Conservation (phyloP, 2,329 filamentous ascomycete species). For the Stagonosporopsis rhizophila region DNA sequence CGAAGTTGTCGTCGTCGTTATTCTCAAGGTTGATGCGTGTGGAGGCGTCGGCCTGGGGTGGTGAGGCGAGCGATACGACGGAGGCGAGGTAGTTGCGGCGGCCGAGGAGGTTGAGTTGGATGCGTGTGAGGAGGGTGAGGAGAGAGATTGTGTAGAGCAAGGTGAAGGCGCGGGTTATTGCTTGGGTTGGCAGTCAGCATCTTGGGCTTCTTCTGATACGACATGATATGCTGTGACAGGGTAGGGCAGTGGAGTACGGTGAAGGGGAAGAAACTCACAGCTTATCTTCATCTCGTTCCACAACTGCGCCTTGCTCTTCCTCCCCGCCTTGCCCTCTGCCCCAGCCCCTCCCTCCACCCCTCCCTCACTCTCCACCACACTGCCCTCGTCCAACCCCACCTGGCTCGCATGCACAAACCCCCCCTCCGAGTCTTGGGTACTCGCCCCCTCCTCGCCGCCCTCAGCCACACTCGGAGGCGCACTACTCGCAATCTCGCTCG, state of each 20-base stretch:
- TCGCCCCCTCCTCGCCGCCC: conserved; percentile 75
- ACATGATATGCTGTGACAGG: too few relatives aligned
- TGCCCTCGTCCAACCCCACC: conserved; percentile 59
- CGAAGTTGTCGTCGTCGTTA: conserved; percentile 84
- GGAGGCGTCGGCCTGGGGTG: conserved; percentile 65
- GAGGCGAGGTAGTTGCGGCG: conserved; percentile 95
- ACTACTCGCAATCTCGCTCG: conserved; percentile 65
- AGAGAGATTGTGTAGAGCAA: conserved; percentile 90
- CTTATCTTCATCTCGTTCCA: conserved; percentile 98
- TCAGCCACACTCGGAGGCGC: conserved; percentile 69
- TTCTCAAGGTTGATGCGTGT: conserved; percentile 89
- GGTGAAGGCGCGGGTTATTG: conserved; percentile 89
- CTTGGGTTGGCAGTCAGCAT: conserved; percentile 54
- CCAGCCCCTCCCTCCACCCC: conserved; percentile 54
- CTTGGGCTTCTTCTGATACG: too few relatives aligned
- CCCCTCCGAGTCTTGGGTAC: conserved; percentile 73
- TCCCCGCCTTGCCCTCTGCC: conserved; percentile 63
- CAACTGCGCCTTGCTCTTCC: conserved; percentile 87
- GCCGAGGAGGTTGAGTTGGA: conserved; percentile 95
- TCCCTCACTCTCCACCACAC: conserved; percentile 40
- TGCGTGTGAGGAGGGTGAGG: conserved; percentile 87
- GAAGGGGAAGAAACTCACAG: conserved; percentile 63
- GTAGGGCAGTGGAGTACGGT: too few relatives aligned
- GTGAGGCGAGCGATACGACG: conserved; percentile 87
- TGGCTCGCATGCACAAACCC: conserved; percentile 86